Conservation (phyloP, 306 rosid species). For the Vigna nakashimae region DNA sequence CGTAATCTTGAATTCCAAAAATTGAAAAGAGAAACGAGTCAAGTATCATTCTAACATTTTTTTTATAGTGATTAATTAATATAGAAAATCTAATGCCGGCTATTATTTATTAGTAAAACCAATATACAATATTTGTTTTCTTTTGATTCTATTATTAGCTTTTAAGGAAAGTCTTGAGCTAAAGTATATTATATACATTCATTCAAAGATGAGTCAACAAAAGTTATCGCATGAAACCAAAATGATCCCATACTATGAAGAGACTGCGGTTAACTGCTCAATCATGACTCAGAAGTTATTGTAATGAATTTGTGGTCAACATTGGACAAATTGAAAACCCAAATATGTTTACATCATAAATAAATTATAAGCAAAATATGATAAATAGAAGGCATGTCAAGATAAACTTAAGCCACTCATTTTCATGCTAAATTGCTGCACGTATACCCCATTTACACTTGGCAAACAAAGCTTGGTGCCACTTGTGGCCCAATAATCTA, state of each 20-base stretch:
- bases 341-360: no score
- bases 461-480: neutral
- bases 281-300: neutral
- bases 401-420: neutral
- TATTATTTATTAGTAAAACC: neutral
- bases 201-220: constrained; percentile 38
- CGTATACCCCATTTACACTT: constrained; percentile 23
- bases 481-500: neutral
- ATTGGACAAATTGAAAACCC: constrained; percentile 12
- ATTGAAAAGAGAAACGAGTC: no score
- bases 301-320: constrained; percentile 30
- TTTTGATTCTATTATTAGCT: neutral
- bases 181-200: neutral
- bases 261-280: constrained; percentile 12
- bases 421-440: constrained; percentile 33
- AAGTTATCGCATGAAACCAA: neutral
- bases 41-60: no score
- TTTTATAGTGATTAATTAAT: no score
- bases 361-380: neutral
- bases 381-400: neutral
- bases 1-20: no score
- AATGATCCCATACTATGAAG: neutral
- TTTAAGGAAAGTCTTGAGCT: neutral
- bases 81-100: neutral
- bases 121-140: no score